Percentiles rank a stretch among this genome's conserved stretches.
Conservation (phyloP, 192 early-diverging fungal genomes). For the Dissophora globulifera region DNA sequence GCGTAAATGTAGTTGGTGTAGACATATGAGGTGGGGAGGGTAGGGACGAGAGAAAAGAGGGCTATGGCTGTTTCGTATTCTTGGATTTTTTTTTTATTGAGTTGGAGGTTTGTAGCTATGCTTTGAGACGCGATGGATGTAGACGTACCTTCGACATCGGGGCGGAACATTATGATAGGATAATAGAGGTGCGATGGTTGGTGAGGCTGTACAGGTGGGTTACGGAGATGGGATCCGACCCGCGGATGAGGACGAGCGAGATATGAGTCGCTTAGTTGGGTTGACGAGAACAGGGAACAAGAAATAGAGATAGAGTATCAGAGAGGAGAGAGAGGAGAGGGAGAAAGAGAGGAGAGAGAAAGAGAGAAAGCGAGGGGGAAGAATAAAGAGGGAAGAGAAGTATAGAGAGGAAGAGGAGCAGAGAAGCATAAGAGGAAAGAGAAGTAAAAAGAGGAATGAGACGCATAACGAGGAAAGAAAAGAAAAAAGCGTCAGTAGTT, state of each 20-base stretch:
- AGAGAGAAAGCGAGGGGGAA: too few species aligned
- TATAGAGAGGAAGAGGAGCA: too few species aligned
- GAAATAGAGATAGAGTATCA: not conserved
- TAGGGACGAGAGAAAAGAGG: not conserved
- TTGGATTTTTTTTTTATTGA: not conserved
- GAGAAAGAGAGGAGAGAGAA: not conserved
- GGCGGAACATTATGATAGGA: conserved; percentile 2
- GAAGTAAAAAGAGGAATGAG: too few species aligned
- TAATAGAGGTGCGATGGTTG: not conserved
- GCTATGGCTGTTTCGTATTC: not conserved
- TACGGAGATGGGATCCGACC: conserved; percentile 6
- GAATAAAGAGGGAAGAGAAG: too few species aligned
- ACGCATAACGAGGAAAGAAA: too few species aligned
- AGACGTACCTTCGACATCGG: conserved; percentile 3
- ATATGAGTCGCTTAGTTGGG: too few species aligned
- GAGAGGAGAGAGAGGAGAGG: not conserved
- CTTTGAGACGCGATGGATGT: not conserved
- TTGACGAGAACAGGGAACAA: too few species aligned
- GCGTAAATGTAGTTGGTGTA: too few species aligned
- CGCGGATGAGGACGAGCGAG: too few species aligned
- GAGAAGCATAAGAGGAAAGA: too few species aligned
- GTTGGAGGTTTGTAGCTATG: not conserved
- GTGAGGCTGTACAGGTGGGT: not conserved
- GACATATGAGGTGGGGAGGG: too few species aligned
- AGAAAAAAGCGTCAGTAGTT: too few species aligned